Conservation (phyloP, 2,329 filamentous ascomycete genomes). For the Xylariomycetidae sp. region DNA sequence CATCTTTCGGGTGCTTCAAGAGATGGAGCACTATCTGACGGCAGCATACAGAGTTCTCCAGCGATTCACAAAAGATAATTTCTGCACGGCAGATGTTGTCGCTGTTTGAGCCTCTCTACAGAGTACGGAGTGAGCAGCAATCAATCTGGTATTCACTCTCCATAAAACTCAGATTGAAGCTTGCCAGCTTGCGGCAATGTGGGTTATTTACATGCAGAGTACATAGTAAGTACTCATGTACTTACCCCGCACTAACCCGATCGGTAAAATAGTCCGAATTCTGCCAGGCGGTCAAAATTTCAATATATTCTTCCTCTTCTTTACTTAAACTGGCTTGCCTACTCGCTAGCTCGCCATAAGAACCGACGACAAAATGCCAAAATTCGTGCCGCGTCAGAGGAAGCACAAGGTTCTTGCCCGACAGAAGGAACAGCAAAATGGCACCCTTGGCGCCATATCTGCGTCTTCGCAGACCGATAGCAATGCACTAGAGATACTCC, state of each 20-base stretch:
- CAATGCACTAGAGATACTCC: conserved; percentile 51
- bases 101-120: too few relatives aligned
- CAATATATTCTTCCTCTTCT: conserved; percentile 10
- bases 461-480: conserved; percentile 36
- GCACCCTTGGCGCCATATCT: conserved; percentile 33
- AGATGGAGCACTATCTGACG: too few relatives aligned
- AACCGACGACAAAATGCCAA: conserved; percentile 41
- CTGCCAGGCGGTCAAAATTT: conserved; percentile 31
- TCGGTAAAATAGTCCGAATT: conserved; percentile 15
- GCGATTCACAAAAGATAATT: too few relatives aligned
- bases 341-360: not conserved
- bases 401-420: conserved; percentile 68
- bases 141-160: too few relatives aligned
- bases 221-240: not conserved
- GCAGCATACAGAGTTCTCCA: too few relatives aligned
- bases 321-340: conserved; percentile 4
- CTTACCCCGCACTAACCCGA: conserved; percentile 23
- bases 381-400: conserved; percentile 60
- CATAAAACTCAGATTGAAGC: too few relatives aligned
- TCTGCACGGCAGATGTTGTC: too few relatives aligned
- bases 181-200: too few relatives aligned
- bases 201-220: too few relatives aligned
- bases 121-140: too few relatives aligned
- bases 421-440: conserved; percentile 44
- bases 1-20: too few relatives aligned